Conservation (phyloP, 2,329 filamentous ascomycete species). For the Lachnum nothofagi region DNA sequence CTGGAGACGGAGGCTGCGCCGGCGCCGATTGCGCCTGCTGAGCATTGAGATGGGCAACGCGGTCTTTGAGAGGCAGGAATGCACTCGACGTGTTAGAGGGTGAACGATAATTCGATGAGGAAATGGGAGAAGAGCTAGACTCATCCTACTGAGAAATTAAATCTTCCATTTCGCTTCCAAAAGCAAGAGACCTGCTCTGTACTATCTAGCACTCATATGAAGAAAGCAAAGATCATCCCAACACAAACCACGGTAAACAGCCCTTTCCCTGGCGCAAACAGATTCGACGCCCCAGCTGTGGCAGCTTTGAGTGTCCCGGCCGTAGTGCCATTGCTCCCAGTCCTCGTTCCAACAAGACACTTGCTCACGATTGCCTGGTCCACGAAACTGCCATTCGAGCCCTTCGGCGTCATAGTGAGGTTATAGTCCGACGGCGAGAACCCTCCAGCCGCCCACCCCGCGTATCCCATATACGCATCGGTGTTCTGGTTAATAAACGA, state of each 20-base stretch:
- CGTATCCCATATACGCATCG: slow-evolving; percentile 37
- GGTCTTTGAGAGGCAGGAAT: too few relatives aligned
- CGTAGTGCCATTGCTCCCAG: background rate
- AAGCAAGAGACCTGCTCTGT: background rate
- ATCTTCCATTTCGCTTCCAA: background rate
- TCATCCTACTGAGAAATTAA: background rate
- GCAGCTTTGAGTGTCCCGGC: background rate
- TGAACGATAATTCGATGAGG: too few relatives aligned
- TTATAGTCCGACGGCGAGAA: slow-evolving; percentile 5
- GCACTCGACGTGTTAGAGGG: too few relatives aligned
- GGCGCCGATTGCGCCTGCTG: too few relatives aligned
- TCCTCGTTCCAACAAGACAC: slow-evolving; percentile 18
- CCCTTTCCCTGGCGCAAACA: background rate
- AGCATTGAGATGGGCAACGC: background rate
- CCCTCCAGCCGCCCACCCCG: slow-evolving; percentile 36
- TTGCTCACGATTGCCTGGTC: slow-evolving; percentile 20
- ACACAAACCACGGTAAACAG: background rate
- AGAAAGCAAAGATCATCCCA: background rate
- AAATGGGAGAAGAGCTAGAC: background rate
- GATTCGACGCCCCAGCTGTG: background rate
- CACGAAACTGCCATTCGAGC: slow-evolving; percentile 17
- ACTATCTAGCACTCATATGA: background rate
- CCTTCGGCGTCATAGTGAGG: slow-evolving; percentile 7
- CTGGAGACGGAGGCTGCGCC: background rate
- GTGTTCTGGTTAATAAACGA: slow-evolving; percentile 28